Evolutionary conservation across 495 filamentous ascomycete genomes (phyloP), one percentile per base, ranked within the genome.

Genomic region (Penicillium lividum): DNA sequence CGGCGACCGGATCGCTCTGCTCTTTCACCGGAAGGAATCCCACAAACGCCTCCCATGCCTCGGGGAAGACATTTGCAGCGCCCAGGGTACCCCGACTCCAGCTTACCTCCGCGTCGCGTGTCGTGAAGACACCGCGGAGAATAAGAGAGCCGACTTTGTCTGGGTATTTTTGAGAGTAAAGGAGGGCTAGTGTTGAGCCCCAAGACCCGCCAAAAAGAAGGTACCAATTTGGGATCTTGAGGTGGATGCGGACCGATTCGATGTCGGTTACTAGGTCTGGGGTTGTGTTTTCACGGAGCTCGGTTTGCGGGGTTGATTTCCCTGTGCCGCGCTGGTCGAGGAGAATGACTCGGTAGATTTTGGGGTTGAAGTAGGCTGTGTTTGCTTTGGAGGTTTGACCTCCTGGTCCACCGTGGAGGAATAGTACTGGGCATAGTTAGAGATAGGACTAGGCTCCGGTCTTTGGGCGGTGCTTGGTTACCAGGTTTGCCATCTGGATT

Each of bases 171-270:
- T 79, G 62, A 7, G 78, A 63, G 59, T 80, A 80, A 38, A 70
- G 61, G 13, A 81, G 62, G 0, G 74, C 63, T 9, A 81, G 69
- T 1, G 75, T 74, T 2, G 72, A 72, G 49, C 78, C 78, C 78
- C 78, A 81, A 3, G 75, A 78, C 2, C 78, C 78, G 49, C 78
- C 78, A 59, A 77, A 81, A n/a, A 80, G 69, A 18, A 80, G 63
- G 38, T 67, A 58, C 77, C 77, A 81, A 62, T 77, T 78, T 13
- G 57, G 30, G 44, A 80, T 73, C 1, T 61, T 56, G n/a, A 78
- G 58, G 53, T 80, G 76, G 28, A 56, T 45, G 5, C 78, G 70
- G 6, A 80, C 51, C 0, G 64, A 58, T 51, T 81, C 76, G 56
- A 80, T 78, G 54, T 81, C 77, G 50, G 72, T 62, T 22, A 79